Evolutionary conservation across 495 filamentous ascomycete species (phyloP).

Genomic region (Neurospora sp.): DNA sequence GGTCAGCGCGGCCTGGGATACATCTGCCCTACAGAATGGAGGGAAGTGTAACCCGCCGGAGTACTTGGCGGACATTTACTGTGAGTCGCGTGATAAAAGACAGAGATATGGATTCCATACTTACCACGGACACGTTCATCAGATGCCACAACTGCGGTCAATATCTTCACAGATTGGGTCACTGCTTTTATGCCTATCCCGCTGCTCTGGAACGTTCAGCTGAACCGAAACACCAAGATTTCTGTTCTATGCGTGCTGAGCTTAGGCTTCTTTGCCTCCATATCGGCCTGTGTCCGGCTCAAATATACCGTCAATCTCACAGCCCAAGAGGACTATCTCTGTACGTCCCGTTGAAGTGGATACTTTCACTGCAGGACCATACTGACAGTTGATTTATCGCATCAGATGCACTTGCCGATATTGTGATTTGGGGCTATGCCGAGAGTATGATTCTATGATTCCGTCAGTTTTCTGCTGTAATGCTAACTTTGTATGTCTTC

Average conservation of each 20-base stretch:
- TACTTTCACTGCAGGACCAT: background rate
- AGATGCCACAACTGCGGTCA: background rate
- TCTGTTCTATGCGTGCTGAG: background rate
- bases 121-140: background rate
- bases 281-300: background rate
- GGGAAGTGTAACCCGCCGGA: background rate
- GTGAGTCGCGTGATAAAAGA: background rate
- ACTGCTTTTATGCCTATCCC: background rate
- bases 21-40: background rate
- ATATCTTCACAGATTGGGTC: background rate
- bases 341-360: background rate
- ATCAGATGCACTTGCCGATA: background rate
- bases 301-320: background rate
- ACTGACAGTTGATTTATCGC: background rate
- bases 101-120: background rate
- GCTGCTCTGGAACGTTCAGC: background rate
- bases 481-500: background rate
- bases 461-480: background rate
- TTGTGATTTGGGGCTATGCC: background rate
- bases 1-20: background rate
- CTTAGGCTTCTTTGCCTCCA: background rate
- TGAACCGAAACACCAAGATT: background rate
- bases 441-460: background rate
- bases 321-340: background rate
- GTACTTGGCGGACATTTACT: background rate